Evolutionary conservation across 768 basidiomycete species (phyloP).

Genomic region (Pulveroboletus ravenelii): DNA sequence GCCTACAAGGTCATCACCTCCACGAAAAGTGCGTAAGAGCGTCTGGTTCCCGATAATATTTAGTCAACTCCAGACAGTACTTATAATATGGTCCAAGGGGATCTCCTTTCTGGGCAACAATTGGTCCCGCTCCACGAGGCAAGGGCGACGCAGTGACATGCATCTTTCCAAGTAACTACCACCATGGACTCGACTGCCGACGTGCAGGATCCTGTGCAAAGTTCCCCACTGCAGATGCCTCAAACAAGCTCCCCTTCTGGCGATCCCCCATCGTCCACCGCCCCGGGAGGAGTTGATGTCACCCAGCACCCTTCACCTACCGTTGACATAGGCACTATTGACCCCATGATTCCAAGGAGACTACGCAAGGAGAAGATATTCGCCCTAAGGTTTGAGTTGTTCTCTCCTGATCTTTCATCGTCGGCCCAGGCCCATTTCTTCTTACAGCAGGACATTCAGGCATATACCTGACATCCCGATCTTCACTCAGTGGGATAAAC

Average conservation of each 20-base stretch:
- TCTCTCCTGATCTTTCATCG: neutral
- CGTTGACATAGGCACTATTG: too few relatives aligned
- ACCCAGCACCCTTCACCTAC: neutral
- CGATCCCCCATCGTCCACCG: neutral
- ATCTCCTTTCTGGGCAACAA: neutral
- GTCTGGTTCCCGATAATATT: too few relatives aligned
- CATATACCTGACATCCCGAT: constrained; percentile 21
- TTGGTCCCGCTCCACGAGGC: neutral
- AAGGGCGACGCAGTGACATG: neutral
- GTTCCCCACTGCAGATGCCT: neutral
- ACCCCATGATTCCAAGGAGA: too few relatives aligned
- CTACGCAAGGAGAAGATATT: neutral
- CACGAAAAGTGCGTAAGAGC: too few relatives aligned
- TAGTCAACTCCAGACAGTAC: too few relatives aligned
- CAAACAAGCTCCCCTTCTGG: neutral
- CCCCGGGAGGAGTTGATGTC: neutral
- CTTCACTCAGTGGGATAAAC: constrained; percentile 16
- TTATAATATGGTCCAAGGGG: too few relatives aligned
- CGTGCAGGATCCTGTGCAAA: neutral
- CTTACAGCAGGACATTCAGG: constrained; percentile 21
- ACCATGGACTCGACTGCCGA: constrained; percentile 4
- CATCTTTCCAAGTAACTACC: constrained; percentile 14
- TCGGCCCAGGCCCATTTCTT: neutral
- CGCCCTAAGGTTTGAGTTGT: neutral
- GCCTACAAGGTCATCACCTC: too few relatives aligned